Evolutionary conservation across 75 land plant species (phyloP).

Genomic region (Cryptomeria japonica): DNA sequence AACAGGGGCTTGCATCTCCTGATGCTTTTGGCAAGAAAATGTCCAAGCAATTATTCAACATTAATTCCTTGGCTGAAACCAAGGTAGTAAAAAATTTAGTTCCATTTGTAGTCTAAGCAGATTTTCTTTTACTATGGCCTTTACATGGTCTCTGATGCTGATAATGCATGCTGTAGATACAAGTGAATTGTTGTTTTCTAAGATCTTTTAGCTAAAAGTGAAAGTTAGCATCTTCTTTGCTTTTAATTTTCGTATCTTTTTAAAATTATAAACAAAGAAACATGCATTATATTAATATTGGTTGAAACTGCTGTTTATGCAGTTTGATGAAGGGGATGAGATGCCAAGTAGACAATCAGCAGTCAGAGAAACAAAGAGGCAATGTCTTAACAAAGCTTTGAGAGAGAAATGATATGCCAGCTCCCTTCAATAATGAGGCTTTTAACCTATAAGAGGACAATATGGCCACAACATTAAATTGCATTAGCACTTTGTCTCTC

Average conservation of each 20-base stretch:
- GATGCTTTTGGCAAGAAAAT: neutral
- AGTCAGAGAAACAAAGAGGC: conserved; percentile 7
- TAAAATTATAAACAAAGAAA: neutral
- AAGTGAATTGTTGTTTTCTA: neutral
- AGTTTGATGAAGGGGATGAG: conserved; percentile 6
- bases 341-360: neutral
- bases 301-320: neutral
- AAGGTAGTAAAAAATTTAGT: neutral
- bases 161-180: neutral
- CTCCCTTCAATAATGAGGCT: neutral
- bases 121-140: neutral
- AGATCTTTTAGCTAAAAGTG: neutral
- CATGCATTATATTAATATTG: neutral
- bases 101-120: neutral
- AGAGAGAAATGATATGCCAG: conserved; percentile 5
- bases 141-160: neutral
- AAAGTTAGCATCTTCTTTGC: neutral
- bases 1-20: neutral
- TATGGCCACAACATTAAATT: neutral
- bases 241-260: neutral
- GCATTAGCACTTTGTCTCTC: conserved; percentile 1
- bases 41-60: conserved; percentile 5
- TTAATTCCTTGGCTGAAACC: neutral
- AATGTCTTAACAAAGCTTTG: neutral
- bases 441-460: neutral